Base-by-base conservation (phyloP, 75 land plant species). In the Cunninghamia lanceolata region DNA sequence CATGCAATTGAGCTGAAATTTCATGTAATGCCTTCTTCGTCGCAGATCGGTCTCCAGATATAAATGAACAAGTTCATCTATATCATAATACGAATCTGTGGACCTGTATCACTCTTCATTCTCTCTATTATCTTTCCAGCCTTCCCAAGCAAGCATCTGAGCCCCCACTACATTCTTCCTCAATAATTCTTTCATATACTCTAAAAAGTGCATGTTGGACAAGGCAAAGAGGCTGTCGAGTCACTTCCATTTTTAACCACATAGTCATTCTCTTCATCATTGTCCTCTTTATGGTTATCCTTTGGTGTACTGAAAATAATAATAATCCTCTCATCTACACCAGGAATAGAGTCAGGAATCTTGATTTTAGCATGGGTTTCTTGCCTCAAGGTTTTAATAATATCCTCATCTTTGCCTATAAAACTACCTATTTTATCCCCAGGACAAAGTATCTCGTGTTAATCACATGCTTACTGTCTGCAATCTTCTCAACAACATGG, bases 21-120 rank as follows among this genome's bases (percentile, higher is more conserved):
- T 92, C 89, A 80, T 84, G 76, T 28, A 98, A 90, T 14, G 99
- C 99, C 84, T 95, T 96, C 82, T 91, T 98, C 13, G 94, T 94
- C 76, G 92, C 86, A 4, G 89, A 53, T 39, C 89, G 80, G 35
- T 96, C 95, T 47, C 99, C 99, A 77, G 91, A 87, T 43, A 98
- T 78, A 94, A 96, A 93, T 96, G 98, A 36, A 96, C 98, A 87
- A 98, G 93, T 73, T 98, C 97, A 88, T 98, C 99, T 71, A 90
- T 92, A 38, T 91, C 79, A 95, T 87, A 53, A 96, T 88, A 14
- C 93, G 93, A 73, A 95, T 95, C 38, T 86, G 90, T 73, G 98
- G 96, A 66, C 95, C 92, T 54, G 95, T 92, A n/a, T 91, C 91
- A 52, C 89, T 89, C 59, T 95, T 89, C 89, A 96, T 86, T 86